phyloP scores from a whole-genome alignment of 2,329 filamentous ascomycete species.

The Xylaria sp. region DNA sequence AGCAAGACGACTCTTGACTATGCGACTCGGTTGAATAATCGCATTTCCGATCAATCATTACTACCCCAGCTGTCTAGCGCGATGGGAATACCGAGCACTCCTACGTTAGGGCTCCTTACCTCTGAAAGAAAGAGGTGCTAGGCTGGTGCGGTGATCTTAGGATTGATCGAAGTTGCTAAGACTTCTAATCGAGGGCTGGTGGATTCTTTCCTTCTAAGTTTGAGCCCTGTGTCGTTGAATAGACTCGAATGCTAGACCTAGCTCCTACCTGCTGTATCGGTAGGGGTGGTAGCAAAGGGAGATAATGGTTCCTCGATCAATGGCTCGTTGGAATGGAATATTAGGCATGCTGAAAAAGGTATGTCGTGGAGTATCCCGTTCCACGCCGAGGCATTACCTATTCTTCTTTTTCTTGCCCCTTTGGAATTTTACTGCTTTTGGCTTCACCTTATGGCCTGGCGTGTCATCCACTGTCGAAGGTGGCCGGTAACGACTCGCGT shows the following conservation, averaged over 20 bases:
- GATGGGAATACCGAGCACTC: not conserved
- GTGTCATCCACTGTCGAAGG: conserved; percentile 43
- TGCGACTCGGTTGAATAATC: no score
- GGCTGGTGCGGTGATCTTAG: not conserved
- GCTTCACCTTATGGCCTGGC: conserved; percentile 53
- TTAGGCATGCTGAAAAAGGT: not conserved
- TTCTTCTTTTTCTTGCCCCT: conserved; percentile 58
- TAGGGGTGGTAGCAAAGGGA: not conserved
- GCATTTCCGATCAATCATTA: not conserved
- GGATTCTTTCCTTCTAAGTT: not conserved
- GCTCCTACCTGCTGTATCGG: not conserved
- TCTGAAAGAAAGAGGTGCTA: not conserved
- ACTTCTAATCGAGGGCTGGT: not conserved
- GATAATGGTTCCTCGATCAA: not conserved
- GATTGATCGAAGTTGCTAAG: not conserved
- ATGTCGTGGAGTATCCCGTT: not conserved
- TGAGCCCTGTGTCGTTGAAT: not conserved
- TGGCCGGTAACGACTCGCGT: conserved; percentile 72
- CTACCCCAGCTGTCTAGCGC: not conserved
- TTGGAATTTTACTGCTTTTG: conserved; percentile 27
- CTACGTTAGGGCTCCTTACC: not conserved
- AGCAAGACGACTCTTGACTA: not conserved
- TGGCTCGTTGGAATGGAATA: not conserved
- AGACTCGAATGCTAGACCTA: not conserved
- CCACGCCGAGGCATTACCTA: conserved; percentile 42